A percentile compares a stretch with the other conserved stretches of the same genome.
phyloP scores from a whole-genome alignment of 1,284 basidiomycete species.

The Tilletia caries region DNA sequence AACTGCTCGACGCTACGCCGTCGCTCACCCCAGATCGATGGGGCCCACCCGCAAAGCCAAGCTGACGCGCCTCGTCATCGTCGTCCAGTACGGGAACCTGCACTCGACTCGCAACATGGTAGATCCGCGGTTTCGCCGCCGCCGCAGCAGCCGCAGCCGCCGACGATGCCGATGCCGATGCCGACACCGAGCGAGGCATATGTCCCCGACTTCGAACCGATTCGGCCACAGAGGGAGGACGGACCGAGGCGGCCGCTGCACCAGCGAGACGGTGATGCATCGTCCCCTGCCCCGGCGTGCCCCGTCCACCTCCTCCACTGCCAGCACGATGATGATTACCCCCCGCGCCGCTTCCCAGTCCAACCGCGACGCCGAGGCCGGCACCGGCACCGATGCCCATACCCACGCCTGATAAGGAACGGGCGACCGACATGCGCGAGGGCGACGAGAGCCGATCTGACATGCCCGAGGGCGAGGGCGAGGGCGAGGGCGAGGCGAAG shows the following conservation, averaged over 20 bases:
- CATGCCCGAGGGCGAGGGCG: background rate
- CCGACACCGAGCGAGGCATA: background rate
- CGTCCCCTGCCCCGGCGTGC: background rate
- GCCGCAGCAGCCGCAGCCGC: conserved; percentile 61
- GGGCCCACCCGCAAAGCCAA: background rate
- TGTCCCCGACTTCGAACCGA: conserved; percentile 18
- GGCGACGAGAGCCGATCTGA: background rate
- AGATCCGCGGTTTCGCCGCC: conserved; percentile 71
- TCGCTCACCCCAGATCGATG: no score
- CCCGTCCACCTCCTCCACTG: background rate
- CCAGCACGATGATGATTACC: conserved; percentile 1
- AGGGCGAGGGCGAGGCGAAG: no score
- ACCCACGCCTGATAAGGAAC: background rate
- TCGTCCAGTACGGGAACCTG: conserved; percentile 15
- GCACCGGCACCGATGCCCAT: background rate
- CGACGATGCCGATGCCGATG: no score
- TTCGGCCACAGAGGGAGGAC: conserved; percentile 11
- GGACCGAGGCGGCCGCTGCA: background rate
- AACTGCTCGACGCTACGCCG: background rate
- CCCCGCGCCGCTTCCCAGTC: conserved; percentile 5
- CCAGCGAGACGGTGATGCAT: background rate
- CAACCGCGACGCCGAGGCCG: background rate
- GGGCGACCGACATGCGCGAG: background rate
- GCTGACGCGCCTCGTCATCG: background rate
- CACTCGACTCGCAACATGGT: conserved; percentile 69